Conservation (phyloP, 192 early-diverging fungal genomes). For the Umbelopsis sp. region DNA sequence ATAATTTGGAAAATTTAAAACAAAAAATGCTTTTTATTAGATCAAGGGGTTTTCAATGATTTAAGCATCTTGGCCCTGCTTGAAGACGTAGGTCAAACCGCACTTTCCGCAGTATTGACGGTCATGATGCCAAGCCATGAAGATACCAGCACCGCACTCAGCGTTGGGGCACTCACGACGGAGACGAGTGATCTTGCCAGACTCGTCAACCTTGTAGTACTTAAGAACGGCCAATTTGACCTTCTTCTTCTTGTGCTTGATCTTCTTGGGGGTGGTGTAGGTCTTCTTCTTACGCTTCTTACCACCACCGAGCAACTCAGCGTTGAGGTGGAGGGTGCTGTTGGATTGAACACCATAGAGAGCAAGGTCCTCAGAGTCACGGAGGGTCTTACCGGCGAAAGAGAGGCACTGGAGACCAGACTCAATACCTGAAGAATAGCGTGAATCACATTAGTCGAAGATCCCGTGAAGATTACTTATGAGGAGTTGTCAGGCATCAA, state of each 20-base stretch:
- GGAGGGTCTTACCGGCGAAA: conserved; percentile 52
- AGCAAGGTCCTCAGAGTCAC: conserved; percentile 50
- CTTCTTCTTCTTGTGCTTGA: conserved; percentile 98
- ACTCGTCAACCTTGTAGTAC: conserved; percentile 99
- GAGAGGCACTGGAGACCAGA: conserved; percentile 60
- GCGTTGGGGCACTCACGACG: conserved; percentile 97
- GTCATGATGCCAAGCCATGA: conserved; percentile 98
- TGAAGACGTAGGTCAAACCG: conserved; percentile 95
- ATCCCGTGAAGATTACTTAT: background rate
- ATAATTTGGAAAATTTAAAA: background rate
- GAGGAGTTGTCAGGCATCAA: background rate
- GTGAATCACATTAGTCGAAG: background rate
- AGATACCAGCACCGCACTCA: conserved; percentile 98
- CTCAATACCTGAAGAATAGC: conserved; percentile 50
- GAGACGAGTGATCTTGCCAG: conserved; percentile 97
- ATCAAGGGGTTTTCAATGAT: background rate
- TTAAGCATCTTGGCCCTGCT: conserved; percentile 40
- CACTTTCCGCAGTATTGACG: conserved; percentile 99
- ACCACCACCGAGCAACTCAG: conserved; percentile 80
- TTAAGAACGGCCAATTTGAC: conserved; percentile 98
- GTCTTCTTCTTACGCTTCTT: conserved; percentile 99
- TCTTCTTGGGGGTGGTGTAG: conserved; percentile 99
- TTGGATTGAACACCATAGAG: conserved; percentile 65
- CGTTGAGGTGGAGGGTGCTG: conserved; percentile 74
- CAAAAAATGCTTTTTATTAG: background rate